phyloP scores from a whole-genome alignment of 345 rosid species.

The Syzygium grande region DNA sequence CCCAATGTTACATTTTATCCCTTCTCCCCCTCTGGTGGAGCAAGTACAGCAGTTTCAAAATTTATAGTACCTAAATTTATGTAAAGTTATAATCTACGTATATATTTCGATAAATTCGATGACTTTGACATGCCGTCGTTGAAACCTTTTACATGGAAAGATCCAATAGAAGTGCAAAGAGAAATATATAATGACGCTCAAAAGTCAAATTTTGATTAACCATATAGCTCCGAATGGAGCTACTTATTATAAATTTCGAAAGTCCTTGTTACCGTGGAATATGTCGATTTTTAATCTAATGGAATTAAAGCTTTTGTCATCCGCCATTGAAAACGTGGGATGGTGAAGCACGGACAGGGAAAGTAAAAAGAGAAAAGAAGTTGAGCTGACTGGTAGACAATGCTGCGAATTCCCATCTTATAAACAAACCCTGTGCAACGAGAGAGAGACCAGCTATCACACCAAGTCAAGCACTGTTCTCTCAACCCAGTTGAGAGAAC shows the following conservation, averaged over 20 bases:
- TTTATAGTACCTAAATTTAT: neutral
- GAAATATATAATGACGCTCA: neutral
- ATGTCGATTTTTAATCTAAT: rapidly evolving
- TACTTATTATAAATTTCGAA: neutral
- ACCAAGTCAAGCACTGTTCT: neutral
- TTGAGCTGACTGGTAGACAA: constrained; percentile 9
- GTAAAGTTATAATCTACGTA: neutral
- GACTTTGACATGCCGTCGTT: neutral
- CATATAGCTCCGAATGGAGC: rapidly evolving
- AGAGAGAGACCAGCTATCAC: neutral
- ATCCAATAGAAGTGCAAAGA: neutral
- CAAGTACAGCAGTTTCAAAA: neutral
- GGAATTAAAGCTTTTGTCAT: neutral
- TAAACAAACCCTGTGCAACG: neutral
- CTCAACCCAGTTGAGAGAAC: neutral
- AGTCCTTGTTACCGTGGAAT: rapidly evolving
- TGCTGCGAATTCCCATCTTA: neutral
- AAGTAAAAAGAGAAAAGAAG: neutral
- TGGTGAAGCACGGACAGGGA: neutral
- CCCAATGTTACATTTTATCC: neutral
- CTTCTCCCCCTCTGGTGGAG: neutral
- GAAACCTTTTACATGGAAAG: neutral
- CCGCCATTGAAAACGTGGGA: neutral
- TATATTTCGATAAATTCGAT: neutral
- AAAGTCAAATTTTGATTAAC: neutral